Base-by-base conservation (phyloP, 495 filamentous ascomycete genomes). In the Chaetomium tenue region DNA sequence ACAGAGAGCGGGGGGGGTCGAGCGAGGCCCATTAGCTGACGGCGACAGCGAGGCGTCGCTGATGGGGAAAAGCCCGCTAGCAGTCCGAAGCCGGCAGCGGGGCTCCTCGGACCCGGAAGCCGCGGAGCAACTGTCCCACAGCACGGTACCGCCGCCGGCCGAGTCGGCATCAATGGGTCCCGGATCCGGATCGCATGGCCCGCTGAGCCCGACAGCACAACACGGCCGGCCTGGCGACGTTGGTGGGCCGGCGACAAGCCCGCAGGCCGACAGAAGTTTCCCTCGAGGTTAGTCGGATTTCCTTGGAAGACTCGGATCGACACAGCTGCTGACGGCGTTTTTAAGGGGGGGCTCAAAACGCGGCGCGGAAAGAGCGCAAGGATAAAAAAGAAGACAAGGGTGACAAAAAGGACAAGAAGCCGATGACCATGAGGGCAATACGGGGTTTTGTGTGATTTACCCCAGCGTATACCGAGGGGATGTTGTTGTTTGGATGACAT, bases 281-380 rank as follows among this genome's bases (percentile, higher is more conserved):
- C 72, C 76, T 66, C 72, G 76, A 76, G 76, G 74, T 82, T 61
- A 68, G 83, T 76, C 65, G 44, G 68, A 37, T 58, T 51, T 37
- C 59, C 64, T 53, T 64, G 23, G 37, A 60, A 23, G 57, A 53
- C 60, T 51, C 63, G n/a, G 66, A 39, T 51, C 20, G 18, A 57
- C 53, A 6, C 13, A 13, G 40, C 13, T 74, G 67, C 76, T 83
- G 66, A 79, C 68, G 50, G 23, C 44, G 12, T 26, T 47, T 39
- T 23, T 22, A 44, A 86, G 84, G 80, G 16, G 84, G 84, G 11
- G 78, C 84, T 0, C 83, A 86, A 71, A 86, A 86, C 67, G 73
- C 79, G 44, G 75, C 79, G n/a, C 79, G 78, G 30, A 84, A 83
- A 61, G 79, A 81, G 15, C 79, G 79, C 42, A 85, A 83, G 65